Evolutionary conservation across 768 basidiomycete genomes (phyloP).

Genomic region (Boletus subcaerulescens): DNA sequence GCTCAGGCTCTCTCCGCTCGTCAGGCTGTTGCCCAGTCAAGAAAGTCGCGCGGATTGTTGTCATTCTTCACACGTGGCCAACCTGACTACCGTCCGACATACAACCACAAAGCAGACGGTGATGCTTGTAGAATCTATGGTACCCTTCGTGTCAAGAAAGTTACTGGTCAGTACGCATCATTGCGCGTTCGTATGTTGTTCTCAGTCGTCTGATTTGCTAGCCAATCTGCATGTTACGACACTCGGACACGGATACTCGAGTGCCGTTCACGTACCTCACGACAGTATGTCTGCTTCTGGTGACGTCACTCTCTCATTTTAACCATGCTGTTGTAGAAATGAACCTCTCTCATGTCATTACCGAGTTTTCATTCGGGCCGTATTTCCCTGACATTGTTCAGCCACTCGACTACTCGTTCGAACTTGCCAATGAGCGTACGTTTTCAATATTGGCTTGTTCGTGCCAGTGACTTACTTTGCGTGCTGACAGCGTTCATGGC

Average conservation of each 20-base stretch:
- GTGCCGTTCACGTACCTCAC: slow-evolving; percentile 85
- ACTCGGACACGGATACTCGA: slow-evolving; percentile 91
- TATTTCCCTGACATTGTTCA: slow-evolving; percentile 95
- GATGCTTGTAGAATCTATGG: slow-evolving; percentile 87
- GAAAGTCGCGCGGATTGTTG: slow-evolving; percentile 72
- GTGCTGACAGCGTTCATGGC: slow-evolving; percentile 67
- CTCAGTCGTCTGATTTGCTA: slow-evolving; percentile 19
- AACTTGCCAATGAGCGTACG: slow-evolving; percentile 64
- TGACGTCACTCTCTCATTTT: neutral
- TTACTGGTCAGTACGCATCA: slow-evolving; percentile 57
- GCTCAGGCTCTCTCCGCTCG: slow-evolving; percentile 61
- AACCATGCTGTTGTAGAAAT: slow-evolving; percentile 54
- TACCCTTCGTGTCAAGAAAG: slow-evolving; percentile 78
- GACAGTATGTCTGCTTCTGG: slow-evolving; percentile 48
- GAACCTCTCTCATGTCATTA: slow-evolving; percentile 96
- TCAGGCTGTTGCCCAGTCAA: slow-evolving; percentile 70
- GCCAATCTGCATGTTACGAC: slow-evolving; percentile 95
- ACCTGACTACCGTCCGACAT: slow-evolving; percentile 64
- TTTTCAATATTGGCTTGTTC: neutral
- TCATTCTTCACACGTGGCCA: slow-evolving; percentile 46
- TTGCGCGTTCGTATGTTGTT: neutral
- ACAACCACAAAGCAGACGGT: slow-evolving; percentile 63
- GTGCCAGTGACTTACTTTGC: neutral
- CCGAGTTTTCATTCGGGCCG: slow-evolving; percentile 95
- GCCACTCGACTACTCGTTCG: slow-evolving; percentile 88